Percentiles rank a stretch among this genome's conserved stretches.
phyloP scores from a whole-genome alignment of 768 basidiomycete genomes.

The Galerina sulciceps region DNA sequence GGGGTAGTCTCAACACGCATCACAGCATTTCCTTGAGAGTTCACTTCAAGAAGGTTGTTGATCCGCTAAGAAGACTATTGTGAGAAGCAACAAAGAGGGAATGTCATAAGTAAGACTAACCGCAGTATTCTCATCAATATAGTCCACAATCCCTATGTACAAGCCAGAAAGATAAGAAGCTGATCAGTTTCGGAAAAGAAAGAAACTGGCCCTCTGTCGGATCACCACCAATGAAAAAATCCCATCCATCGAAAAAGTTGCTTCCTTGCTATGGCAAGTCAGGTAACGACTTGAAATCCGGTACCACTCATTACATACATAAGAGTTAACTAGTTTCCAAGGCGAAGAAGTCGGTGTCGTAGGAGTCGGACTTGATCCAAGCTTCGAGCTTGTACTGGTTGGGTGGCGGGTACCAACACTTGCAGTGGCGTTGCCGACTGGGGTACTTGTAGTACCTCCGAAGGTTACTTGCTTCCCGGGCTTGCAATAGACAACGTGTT shows the following conservation, averaged over 20 bases:
- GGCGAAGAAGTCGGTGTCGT: conserved; percentile 42
- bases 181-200: neutral
- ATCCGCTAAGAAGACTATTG: conserved; percentile 39
- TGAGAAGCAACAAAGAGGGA: conserved; percentile 4
- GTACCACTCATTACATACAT: conserved; percentile 39
- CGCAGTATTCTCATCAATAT: conserved; percentile 63
- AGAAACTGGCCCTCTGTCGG: conserved; percentile 70
- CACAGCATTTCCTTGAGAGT: conserved; percentile 72
- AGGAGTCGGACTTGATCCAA: conserved; percentile 21
- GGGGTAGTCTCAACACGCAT: conserved; percentile 91
- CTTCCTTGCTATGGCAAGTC: conserved; percentile 53
- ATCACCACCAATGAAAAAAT: conserved; percentile 70
- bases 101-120: conserved; percentile 39
- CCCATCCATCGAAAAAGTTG: conserved; percentile 83
- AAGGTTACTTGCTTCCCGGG: conserved; percentile 33
- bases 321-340: conserved; percentile 63
- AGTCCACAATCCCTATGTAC: conserved; percentile 50
- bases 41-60: conserved; percentile 68
- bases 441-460: conserved; percentile 15
- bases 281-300: neutral
- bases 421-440: conserved; percentile 25
- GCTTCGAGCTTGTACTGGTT: conserved; percentile 11
- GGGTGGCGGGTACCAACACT: conserved; percentile 18
- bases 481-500: conserved; percentile 50
- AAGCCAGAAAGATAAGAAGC: neutral